Percentiles rank a stretch among this genome's conserved stretches.
Evolutionary conservation across 129 eudicot genomes (phyloP).

Genomic region (Tanacetum coccineum): DNA sequence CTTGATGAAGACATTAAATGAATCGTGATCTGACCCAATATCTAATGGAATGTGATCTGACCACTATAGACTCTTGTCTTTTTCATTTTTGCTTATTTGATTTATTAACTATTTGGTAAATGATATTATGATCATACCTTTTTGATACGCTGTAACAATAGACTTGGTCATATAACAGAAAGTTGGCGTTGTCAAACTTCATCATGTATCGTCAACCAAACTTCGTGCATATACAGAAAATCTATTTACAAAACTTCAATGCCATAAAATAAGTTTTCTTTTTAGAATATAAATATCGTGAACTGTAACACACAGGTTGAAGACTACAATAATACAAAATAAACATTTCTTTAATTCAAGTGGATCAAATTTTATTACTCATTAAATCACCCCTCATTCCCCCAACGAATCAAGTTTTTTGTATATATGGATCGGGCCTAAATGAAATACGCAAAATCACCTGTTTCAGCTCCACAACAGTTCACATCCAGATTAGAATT

Average conservation of each 20-base stretch:
- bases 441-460: conserved; percentile 18
- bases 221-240: not conserved
- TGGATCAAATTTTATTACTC: not conserved
- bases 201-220: not conserved
- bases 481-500: not conserved
- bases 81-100: not conserved
- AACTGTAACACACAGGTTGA: not conserved
- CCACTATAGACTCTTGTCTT: not conserved
- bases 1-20: not conserved
- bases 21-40: not conserved
- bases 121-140: too few relatives aligned
- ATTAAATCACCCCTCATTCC: not conserved
- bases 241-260: not conserved
- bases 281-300: not conserved
- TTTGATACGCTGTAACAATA: too few relatives aligned
- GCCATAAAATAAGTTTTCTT: not conserved
- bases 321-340: too few relatives aligned
- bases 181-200: not conserved
- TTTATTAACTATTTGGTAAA: not conserved
- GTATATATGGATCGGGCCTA: too few relatives aligned
- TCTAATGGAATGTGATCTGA: not conserved
- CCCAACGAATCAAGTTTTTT: not conserved
- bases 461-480: conserved; percentile 21
- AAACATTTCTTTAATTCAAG: too few relatives aligned
- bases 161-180: too few relatives aligned